Base-by-base conservation (phyloP, 495 filamentous ascomycete genomes). In the Chlorociboria aeruginascens region DNA sequence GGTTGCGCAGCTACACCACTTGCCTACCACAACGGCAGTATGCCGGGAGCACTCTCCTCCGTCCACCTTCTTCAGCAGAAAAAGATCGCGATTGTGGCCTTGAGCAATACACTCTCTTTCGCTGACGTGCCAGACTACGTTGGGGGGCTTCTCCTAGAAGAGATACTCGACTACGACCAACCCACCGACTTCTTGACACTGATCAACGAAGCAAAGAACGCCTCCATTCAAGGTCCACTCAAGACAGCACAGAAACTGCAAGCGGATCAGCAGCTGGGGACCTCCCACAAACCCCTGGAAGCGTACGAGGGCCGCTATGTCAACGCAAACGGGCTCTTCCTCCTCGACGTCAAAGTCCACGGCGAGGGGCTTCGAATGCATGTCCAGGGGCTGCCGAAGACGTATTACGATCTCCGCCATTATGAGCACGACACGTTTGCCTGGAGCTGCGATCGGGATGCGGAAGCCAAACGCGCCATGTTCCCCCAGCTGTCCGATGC, bases 71-170 rank as follows among this genome's bases (percentile, higher is more conserved):
- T 66, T 6, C 63, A 62, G 7, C 53, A 58, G 10, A 58, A 57
- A 7, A 25, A 57, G 10, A 52, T 47, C 1, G 53, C 55, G 4
- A 51, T 63, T 13, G 51, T 63, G 7, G 49, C 65, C 12, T 38
- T 64, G 8, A 57, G 46, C 7, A 65, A 66, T 44, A 40, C 52
- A 3, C 11, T 58, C 13, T 11, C 53, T 6, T 47, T 60, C 9
- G 53, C 48, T 25, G 63, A 66, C 32, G 40, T 41, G 1, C 29
- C 63, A 25, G 63, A 64, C 52, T 66, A 53, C 53, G 48, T 65
- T 13, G 36, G 42, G 12, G 58, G 59, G 25, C 30, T 57, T 6
- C n/a, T 58, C 14, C 46, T 63, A 14, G 39, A 57, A 32, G 40
- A 45, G 0, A 33, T 64, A 2, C 50, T 64, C 6, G 47, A 49